Conservation (phyloP, 768 basidiomycete species). For the Sistotremastrum suecicum region DNA sequence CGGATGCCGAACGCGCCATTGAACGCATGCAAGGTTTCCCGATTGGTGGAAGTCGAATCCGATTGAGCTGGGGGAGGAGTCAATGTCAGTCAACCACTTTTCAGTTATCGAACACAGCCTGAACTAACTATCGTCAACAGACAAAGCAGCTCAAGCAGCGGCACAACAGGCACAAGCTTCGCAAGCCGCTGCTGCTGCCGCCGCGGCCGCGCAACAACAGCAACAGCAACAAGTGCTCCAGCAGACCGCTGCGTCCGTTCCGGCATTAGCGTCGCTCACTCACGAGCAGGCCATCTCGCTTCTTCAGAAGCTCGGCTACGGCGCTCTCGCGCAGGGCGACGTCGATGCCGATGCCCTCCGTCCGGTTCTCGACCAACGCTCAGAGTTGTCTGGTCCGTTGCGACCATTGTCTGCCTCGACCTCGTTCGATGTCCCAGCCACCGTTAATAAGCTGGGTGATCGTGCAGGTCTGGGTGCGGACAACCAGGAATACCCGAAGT, state of each 20-base stretch:
- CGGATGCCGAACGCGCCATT: constrained; percentile 84
- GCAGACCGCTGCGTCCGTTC: constrained; percentile 12
- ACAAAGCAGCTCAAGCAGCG: constrained; percentile 84
- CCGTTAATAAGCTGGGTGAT: background rate
- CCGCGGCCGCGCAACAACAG: constrained; percentile 12
- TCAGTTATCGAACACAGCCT: background rate
- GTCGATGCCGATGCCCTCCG: constrained; percentile 5
- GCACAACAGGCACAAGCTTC: constrained; percentile 50
- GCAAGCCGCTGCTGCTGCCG: constrained; percentile 57
- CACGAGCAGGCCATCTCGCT: constrained; percentile 52
- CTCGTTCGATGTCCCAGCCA: constrained; percentile 5
- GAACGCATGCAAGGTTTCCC: constrained; percentile 97
- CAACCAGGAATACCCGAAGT: background rate
- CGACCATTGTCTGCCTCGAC: constrained; percentile 9
- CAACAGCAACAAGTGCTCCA: constrained; percentile 18
- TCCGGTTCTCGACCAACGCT: constrained; percentile 11
- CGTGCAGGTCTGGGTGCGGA: background rate
- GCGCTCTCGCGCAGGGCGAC: no score
- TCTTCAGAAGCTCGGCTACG: constrained; percentile 36
- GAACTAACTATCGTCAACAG: constrained; percentile 22
- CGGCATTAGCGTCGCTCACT: constrained; percentile 24
- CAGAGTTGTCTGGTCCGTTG: constrained; percentile 7
- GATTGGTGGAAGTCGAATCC: constrained; percentile 81
- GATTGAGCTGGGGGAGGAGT: constrained; percentile 86
- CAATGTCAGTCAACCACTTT: constrained; percentile 48